phyloP scores from a whole-genome alignment of 1,284 basidiomycete genomes.

The Fistulina hepatica region DNA sequence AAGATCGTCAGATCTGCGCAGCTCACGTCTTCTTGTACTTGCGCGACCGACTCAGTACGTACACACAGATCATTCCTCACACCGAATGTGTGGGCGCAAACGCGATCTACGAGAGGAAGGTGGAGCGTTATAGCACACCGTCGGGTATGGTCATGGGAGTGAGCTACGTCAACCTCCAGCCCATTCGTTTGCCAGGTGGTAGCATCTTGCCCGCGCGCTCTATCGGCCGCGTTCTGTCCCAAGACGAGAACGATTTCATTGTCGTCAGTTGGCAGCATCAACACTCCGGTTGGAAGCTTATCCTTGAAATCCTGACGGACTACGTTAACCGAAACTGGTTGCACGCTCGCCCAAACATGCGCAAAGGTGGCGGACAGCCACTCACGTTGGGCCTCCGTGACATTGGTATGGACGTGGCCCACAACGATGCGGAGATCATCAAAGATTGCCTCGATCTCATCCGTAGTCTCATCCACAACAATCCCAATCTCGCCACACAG shows the following conservation, averaged over 20 bases:
- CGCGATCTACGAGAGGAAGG: slow-evolving; percentile 57
- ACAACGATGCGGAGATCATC: slow-evolving; percentile 40
- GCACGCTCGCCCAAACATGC: slow-evolving; percentile 24
- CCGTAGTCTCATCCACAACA: slow-evolving; percentile 62
- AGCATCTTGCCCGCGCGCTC: slow-evolving; percentile 57
- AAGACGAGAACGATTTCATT: slow-evolving; percentile 59
- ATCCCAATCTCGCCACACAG: slow-evolving; percentile 48
- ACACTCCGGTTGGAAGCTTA: slow-evolving; percentile 74
- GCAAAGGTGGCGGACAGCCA: no score
- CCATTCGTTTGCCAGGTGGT: slow-evolving; percentile 68
- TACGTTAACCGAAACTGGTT: slow-evolving; percentile 51
- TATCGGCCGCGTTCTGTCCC: slow-evolving; percentile 59
- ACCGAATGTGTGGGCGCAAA: slow-evolving; percentile 49
- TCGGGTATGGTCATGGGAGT: no score
- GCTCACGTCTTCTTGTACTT: slow-evolving; percentile 68
- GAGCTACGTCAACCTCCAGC: slow-evolving; percentile 53
- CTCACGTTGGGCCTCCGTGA: slow-evolving; percentile 49
- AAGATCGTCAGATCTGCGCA: slow-evolving; percentile 43
- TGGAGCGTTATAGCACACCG: slow-evolving; percentile 44
- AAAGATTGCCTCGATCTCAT: slow-evolving; percentile 73
- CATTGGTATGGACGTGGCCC: slow-evolving; percentile 45
- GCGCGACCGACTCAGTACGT: slow-evolving; percentile 58
- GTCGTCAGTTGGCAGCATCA: slow-evolving; percentile 74
- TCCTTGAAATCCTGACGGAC: slow-evolving; percentile 67
- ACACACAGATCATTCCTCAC: slow-evolving; percentile 61